Conservation (phyloP, 495 filamentous ascomycete species). For the Xylaria palmicola region DNA sequence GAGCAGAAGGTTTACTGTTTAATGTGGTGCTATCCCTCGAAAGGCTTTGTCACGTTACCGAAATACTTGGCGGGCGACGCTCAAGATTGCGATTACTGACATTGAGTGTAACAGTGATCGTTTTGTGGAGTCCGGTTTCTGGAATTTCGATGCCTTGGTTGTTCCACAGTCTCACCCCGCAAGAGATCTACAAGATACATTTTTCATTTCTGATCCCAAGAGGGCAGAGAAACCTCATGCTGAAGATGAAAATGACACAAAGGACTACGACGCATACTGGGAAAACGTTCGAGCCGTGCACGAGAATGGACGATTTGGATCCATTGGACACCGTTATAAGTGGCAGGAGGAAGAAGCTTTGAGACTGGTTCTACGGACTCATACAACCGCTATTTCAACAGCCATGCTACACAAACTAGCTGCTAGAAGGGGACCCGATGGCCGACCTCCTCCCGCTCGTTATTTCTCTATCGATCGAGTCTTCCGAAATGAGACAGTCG, state of each 20-base stretch:
- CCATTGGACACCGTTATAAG: constrained; percentile 91
- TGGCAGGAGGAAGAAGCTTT: constrained; percentile 88
- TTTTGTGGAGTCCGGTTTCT: constrained; percentile 95
- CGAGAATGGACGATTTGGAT: constrained; percentile 82
- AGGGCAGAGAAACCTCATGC: constrained; percentile 69
- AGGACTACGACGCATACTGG: constrained; percentile 83
- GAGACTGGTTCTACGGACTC: constrained; percentile 87
- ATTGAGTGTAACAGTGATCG: background rate
- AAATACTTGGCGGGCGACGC: background rate
- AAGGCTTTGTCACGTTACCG: background rate
- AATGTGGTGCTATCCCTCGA: background rate
- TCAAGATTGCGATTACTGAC: background rate
- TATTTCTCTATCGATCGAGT: constrained; percentile 98
- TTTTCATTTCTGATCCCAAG: constrained; percentile 91
- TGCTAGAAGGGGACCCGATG: constrained; percentile 53
- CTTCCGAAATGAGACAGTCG: constrained; percentile 89
- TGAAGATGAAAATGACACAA: constrained; percentile 57
- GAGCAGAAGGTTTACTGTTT: background rate
- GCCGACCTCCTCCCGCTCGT: constrained; percentile 64
- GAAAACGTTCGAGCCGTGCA: constrained; percentile 82
- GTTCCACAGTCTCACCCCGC: constrained; percentile 97
- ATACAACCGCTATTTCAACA: constrained; percentile 88
- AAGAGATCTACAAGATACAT: constrained; percentile 94
- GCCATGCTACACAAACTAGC: constrained; percentile 89
- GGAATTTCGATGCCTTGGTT: constrained; percentile 97